A percentile compares a stretch with the other conserved stretches of the same genome.
phyloP scores from a whole-genome alignment of 208 protist species.

The Leishmania turanica region DNA sequence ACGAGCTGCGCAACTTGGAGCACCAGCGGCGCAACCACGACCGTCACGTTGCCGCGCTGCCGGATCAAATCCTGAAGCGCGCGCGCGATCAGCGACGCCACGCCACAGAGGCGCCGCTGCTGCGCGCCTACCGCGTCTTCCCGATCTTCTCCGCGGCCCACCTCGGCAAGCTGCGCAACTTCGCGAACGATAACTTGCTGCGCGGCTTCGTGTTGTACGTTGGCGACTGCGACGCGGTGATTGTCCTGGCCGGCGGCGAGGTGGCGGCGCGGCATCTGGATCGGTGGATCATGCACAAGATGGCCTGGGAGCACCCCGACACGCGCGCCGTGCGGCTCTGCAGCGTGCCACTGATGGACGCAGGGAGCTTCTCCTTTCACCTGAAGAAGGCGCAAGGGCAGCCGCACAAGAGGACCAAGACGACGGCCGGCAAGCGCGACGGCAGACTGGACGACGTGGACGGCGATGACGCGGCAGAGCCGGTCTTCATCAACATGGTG shows the following conservation, averaged over 20 bases:
- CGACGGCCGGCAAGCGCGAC: not conserved
- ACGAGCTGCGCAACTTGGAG: constrained; percentile 74
- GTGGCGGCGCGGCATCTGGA: constrained; percentile 78
- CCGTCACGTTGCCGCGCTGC: constrained; percentile 76
- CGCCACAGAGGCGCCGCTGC: constrained; percentile 55
- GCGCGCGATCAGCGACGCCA: constrained; percentile 52
- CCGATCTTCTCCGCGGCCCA: constrained; percentile 59
- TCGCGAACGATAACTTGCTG: constrained; percentile 79
- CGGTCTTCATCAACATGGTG: constrained; percentile 77
- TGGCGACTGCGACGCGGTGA: constrained; percentile 53
- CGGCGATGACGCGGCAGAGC: constrained; percentile 16
- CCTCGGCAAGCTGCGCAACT: constrained; percentile 73
- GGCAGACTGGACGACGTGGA: constrained; percentile 1
- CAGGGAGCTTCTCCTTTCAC: constrained; percentile 66
- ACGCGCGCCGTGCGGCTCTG: constrained; percentile 60
- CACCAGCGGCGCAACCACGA: constrained; percentile 84
- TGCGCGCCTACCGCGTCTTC: constrained; percentile 77
- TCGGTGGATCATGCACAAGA: constrained; percentile 80
- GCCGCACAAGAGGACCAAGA: constrained; percentile 19
- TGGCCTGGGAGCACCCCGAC: constrained; percentile 66
- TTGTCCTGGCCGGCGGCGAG: constrained; percentile 73
- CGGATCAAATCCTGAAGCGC: constrained; percentile 73
- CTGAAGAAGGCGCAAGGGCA: constrained; percentile 19
- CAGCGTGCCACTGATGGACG: constrained; percentile 58
- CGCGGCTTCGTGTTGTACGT: constrained; percentile 81